These are phyloP conservation scores for Elaeagnus macrophylla DNA, from an alignment of 306 rosid species.

Conservation along the genomic window DNA sequence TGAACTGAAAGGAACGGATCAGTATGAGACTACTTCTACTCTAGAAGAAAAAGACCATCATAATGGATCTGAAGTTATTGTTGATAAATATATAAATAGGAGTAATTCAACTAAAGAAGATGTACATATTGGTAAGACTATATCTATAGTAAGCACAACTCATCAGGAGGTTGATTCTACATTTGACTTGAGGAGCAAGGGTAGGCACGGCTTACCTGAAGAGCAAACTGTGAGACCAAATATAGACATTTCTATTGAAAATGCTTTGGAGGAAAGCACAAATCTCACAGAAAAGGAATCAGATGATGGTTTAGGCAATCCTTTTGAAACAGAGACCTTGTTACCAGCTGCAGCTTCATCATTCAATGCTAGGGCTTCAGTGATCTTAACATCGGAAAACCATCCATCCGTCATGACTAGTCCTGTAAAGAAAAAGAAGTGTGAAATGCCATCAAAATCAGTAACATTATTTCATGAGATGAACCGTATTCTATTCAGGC, in stretches of 20 bases:
- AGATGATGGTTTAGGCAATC: conserved; percentile 17
- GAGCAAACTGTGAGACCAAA: conserved; percentile 31
- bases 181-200: conserved; percentile 21
- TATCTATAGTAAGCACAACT: conserved; percentile 18
- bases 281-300: conserved; percentile 17
- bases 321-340: conserved; percentile 12
- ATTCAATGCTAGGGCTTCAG: conserved; percentile 18
- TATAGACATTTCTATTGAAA: conserved; percentile 16
- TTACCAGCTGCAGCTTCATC: conserved; percentile 16
- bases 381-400: conserved; percentile 15
- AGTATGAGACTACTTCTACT: conserved; percentile 7
- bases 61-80: conserved; percentile 17
- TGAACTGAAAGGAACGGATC: conserved; percentile 8
- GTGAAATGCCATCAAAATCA: conserved; percentile 68
- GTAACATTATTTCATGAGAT: conserved; percentile 64
- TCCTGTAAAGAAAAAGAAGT: conserved; percentile 49
- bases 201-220: conserved; percentile 19
- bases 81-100: conserved; percentile 10
- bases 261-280: conserved; percentile 19
- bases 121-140: conserved; percentile 16
- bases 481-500: conserved; percentile 47
- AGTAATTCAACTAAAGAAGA: conserved; percentile 20
- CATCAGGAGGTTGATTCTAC: conserved; percentile 19
- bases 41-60: conserved; percentile 1
- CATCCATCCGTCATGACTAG: conserved; percentile 12